A percentile compares a stretch with the other conserved stretches of the same genome.
phyloP scores from a whole-genome alignment of 1,284 basidiomycete species.

The Ganoderma sp. region DNA sequence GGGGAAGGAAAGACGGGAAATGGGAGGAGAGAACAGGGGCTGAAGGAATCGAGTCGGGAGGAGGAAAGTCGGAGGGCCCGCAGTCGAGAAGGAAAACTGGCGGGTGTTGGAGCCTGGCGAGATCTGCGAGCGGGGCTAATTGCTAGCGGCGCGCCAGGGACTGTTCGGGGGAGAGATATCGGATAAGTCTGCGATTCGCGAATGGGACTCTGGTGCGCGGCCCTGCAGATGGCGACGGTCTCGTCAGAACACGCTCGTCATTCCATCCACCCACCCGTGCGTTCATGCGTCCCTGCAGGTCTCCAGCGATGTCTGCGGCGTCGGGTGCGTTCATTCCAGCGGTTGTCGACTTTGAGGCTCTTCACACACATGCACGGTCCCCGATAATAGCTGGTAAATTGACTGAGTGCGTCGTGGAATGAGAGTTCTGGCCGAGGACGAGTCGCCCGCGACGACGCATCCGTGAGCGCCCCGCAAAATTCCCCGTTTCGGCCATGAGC shows the following conservation, averaged over 20 bases:
- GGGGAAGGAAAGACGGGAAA: constrained; percentile 3
- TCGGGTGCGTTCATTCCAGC: background rate
- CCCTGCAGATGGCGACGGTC: background rate
- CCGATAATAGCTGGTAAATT: constrained; percentile 1
- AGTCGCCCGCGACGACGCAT: background rate
- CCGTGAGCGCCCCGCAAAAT: background rate
- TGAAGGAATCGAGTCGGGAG: background rate
- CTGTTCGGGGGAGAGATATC: background rate
- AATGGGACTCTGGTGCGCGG: background rate
- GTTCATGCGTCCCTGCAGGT: background rate
- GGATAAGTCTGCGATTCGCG: background rate
- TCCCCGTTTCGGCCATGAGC: no score
- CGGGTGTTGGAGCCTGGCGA: background rate
- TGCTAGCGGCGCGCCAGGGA: background rate
- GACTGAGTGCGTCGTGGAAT: background rate
- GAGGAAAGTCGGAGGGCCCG: background rate
- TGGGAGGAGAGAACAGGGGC: constrained; percentile 1
- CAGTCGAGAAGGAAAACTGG: background rate
- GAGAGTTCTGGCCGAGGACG: background rate
- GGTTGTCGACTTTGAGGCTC: background rate
- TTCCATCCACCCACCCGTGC: background rate
- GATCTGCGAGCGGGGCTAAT: background rate
- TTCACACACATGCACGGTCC: background rate
- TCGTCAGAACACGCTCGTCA: background rate
- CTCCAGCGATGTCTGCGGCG: background rate